Evolutionary conservation across 202 grass and related monocot genomes (phyloP).

Genomic region (Eragrostis tef): DNA sequence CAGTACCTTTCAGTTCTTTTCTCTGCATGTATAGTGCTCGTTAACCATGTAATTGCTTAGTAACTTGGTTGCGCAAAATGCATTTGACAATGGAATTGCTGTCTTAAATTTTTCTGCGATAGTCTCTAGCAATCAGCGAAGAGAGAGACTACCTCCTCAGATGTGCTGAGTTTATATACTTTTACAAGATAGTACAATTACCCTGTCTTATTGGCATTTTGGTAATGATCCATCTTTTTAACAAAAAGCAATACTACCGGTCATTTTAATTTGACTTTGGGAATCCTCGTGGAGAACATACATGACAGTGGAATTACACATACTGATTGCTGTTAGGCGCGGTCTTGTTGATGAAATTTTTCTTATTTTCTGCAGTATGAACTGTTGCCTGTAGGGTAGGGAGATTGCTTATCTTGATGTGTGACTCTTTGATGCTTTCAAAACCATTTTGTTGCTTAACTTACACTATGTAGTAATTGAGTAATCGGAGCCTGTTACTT

Average conservation of each 20-base stretch:
- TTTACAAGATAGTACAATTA: not conserved
- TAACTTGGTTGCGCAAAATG: not conserved
- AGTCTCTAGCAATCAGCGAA: not conserved
- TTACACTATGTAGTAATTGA: slow-evolving; percentile 13
- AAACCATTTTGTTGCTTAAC: slow-evolving; percentile 8
- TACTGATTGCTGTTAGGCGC: not conserved
- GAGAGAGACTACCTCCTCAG: not conserved
- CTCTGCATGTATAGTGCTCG: slow-evolving; percentile 6
- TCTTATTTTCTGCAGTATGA: not conserved
- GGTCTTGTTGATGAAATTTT: slow-evolving; percentile 9
- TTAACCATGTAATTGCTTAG: not conserved
- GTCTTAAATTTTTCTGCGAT: not conserved
- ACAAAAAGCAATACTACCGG: not conserved
- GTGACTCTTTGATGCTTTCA: not conserved
- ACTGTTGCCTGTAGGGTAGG: not conserved
- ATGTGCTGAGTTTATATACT: not conserved
- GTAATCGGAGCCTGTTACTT: not conserved
- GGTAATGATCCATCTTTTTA: too few species aligned
- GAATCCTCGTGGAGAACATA: not conserved
- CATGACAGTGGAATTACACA: not conserved
- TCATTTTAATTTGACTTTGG: not conserved
- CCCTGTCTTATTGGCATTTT: too few species aligned
- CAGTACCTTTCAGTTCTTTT: not conserved
- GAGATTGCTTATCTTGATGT: not conserved
- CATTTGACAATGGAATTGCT: not conserved